Percentiles rank a stretch among this genome's conserved stretches.
Conservation (phyloP, 2,329 filamentous ascomycete species). For the Talaromyces verruculosus region DNA sequence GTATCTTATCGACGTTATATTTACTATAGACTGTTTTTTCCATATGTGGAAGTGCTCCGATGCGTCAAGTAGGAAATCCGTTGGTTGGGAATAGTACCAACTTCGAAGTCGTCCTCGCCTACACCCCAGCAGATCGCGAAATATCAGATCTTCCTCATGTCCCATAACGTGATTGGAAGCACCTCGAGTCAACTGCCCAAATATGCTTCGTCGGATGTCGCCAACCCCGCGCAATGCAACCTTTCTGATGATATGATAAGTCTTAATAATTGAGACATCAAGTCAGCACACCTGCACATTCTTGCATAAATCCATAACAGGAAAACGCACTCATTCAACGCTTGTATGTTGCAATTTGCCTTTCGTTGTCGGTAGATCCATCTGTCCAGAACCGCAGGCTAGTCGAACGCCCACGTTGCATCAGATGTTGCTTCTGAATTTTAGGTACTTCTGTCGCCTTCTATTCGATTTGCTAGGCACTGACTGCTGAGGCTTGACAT, state of each 20-base stretch:
- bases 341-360: neutral
- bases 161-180: neutral
- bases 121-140: neutral
- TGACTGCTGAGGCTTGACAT: neutral
- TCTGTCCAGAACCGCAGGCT: neutral
- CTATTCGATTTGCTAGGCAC: neutral
- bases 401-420: constrained; percentile 10
- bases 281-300: neutral
- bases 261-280: neutral
- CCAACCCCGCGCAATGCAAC: neutral
- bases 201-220: neutral
- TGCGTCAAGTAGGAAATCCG: neutral
- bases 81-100: neutral
- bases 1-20: neutral
- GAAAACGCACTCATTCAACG: neutral
- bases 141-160: neutral
- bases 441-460: neutral
- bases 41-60: neutral
- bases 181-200: neutral
- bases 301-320: neutral
- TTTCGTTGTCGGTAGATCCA: too few relatives aligned
- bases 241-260: neutral
- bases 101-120: neutral
- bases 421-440: neutral
- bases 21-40: neutral